These are phyloP conservation scores for Alternaria viburni DNA, from an alignment of 2,329 filamentous ascomycete genomes.

Conservation along the genomic window DNA sequence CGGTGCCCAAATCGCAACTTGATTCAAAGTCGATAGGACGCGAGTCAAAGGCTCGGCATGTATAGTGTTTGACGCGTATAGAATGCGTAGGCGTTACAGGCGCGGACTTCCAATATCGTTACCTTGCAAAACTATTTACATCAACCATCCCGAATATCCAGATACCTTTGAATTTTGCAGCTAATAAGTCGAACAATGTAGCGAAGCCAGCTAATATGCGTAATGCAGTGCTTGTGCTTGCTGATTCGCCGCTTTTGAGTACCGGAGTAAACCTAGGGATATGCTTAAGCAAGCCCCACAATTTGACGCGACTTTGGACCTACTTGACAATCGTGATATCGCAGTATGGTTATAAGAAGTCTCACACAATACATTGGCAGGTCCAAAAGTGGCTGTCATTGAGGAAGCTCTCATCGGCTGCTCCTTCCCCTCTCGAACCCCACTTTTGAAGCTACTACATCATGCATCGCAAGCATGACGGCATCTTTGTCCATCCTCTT, in stretches of 20 bases:
- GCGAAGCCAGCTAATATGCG: background rate
- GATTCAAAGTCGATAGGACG: conserved; percentile 25
- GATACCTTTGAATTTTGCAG: background rate
- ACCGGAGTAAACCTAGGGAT: background rate
- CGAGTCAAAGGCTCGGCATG: background rate
- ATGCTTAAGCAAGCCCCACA: background rate
- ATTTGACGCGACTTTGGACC: background rate
- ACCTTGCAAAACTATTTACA: background rate
- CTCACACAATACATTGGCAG: background rate
- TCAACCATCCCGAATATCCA: background rate
- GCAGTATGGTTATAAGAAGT: background rate
- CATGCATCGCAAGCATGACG: background rate
- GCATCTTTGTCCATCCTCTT: background rate
- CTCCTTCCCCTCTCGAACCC: conserved; percentile 2
- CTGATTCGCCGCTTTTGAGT: background rate
- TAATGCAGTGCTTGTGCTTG: background rate
- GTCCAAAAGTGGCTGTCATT: background rate
- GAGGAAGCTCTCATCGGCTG: background rate
- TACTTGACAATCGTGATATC: background rate
- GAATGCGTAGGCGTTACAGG: background rate
- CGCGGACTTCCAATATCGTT: background rate
- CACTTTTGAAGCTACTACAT: conserved; percentile 7
- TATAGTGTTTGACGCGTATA: conserved; percentile 6
- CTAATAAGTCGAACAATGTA: background rate
- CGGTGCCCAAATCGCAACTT: conserved; percentile 53